Base-by-base conservation (phyloP, 1,139 yeast genomes). In the Diutina scorzettiae region DNA sequence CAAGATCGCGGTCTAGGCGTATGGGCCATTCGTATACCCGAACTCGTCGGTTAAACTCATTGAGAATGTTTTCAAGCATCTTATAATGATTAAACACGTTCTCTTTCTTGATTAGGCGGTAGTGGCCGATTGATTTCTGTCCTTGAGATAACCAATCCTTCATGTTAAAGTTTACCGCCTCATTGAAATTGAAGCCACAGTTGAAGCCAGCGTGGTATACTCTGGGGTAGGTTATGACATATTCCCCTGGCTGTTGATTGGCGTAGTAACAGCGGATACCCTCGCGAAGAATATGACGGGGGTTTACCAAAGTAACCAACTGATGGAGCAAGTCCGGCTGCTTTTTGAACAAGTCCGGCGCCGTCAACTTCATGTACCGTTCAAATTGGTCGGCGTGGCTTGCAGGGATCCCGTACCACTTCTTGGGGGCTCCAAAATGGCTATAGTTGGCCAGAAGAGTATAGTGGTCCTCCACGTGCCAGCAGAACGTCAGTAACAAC, bases 281-380 rank as follows among this genome's bases (percentile, higher is more conserved):
- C 32, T 76, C 65, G 25, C 71, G 63, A 3, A 64, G 55, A 24
- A 81, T 61, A 29, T 69, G 64, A 49, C 59, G 59, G 0, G 96
- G 96, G 4, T 89, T 78, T 3, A 87, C 58, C 53, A 87, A 66
- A 0, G 96, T 81, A 11, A 86, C 87, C 43, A 91, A 64, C 55
- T 89, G 96, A 59, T 85, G 95, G 43, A 89, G 63, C 47, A 89
- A 67, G 60, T 87, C 96, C 0, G 95, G 96, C 52, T 89, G 96
- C 52, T 81, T 76, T 41, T 75, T 72, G 56, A 89, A 85, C 45
- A 85, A 67, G 55, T 86, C 96, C 0, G 97, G 97, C 0, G 91
- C 85, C 29, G 71, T 55, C 9, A 62, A 57, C 45, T 64, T 65
- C 73, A 81, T 71, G 25, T 74, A 58, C 19, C 54, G 48, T 48